Base-by-base conservation (phyloP, 2,329 filamentous ascomycete genomes). In the Neopestalotiopsis clavispora region DNA sequence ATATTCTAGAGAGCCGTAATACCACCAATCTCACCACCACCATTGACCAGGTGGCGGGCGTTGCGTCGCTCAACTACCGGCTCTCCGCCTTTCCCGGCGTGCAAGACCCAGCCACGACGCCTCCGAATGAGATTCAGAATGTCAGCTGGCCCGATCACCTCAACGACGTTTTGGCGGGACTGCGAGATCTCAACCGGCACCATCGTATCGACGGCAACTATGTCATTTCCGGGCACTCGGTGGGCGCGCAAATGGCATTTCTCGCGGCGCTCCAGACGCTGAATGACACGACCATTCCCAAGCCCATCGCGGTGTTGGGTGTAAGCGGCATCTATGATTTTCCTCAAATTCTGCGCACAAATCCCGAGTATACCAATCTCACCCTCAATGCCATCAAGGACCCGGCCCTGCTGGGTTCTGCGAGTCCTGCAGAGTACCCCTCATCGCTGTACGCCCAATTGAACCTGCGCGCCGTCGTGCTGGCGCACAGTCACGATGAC, bases 271-370 rank as follows among this genome's bases (percentile, higher is more conserved):
- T 65, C 12, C 38, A 4, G 23, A 30, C 62, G 2, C 40, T 65
- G 9, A 65, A 65, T 38, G 62, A 65, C 62, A 45, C 62, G 62
- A 30, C 38, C 45, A 52, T 65, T 10, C 62, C 62, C n/a, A 65
- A 65, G 40, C 62, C 62, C 2, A n/a, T 49, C 7, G 62, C 62
- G 1, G 62, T 65, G n/a, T 13, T 65, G 7, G 62, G 62, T 4
- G 62, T 65, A 12, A 65, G 62, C 62, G 62, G 62, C n/a, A 65
- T 65, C 20, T 65, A 65, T 20, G 62, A 65, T 38, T 65, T 65
- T 4, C 62, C 62, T 1, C 40, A 52, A 17, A 65, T 65, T 14
- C 5, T 65, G 38, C 62, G 40, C 34, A 65, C 62, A 12, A 65
- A 65, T 4, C 62, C 62, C 14, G 62, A 65, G 3, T 65, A 65